Evolutionary conservation across 2,329 filamentous ascomycete species (phyloP).

Genomic region (Penicillium sumatraense): DNA sequence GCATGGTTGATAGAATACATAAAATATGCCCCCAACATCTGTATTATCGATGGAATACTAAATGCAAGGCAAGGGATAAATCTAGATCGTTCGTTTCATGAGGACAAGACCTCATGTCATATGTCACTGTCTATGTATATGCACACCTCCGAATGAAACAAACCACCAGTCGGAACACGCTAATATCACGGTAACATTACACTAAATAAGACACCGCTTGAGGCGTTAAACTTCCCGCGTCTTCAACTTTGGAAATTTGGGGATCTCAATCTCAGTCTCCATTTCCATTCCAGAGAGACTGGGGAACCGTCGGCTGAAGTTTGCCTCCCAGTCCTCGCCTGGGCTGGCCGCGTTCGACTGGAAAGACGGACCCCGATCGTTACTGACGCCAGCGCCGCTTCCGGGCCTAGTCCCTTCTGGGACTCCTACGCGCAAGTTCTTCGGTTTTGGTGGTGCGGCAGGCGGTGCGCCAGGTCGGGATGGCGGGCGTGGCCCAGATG

Average conservation of each 20-base stretch:
- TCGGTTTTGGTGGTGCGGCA: constrained; percentile 64
- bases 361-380: constrained; percentile 34
- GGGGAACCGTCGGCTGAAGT: constrained; percentile 86
- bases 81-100: background rate
- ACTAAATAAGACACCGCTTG: constrained; percentile 14
- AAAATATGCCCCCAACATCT: background rate
- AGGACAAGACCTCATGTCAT: background rate
- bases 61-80: background rate
- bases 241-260: constrained; percentile 41
- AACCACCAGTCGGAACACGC: constrained; percentile 19
- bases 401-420: constrained; percentile 27
- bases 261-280: constrained; percentile 65
- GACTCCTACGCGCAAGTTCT: constrained; percentile 58
- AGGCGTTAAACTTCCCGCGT: constrained; percentile 47
- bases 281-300: constrained; percentile 84
- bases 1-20: too few species aligned
- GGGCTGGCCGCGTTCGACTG: constrained; percentile 31
- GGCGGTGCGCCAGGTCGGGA: constrained; percentile 45
- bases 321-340: constrained; percentile 65
- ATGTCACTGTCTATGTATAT: constrained; percentile 15
- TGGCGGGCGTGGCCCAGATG: constrained; percentile 32
- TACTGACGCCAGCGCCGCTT: constrained; percentile 24
- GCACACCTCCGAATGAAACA: constrained; percentile 14
- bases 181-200: constrained; percentile 18
- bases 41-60: background rate